phyloP scores from a whole-genome alignment of 169 alveolate genomes.

The Amoebophrya sp. region DNA sequence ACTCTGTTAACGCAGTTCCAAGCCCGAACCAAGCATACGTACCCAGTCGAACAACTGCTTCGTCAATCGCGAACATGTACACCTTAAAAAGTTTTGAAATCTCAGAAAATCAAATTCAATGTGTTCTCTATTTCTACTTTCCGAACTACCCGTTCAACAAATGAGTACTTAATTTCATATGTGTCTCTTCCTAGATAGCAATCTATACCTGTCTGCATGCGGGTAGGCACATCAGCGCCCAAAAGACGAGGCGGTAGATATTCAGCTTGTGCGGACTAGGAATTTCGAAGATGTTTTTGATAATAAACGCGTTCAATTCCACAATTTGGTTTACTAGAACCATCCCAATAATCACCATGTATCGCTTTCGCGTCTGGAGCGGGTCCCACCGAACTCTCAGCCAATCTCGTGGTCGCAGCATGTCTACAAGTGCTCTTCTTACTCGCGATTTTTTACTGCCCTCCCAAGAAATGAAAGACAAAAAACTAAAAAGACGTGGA shows the following conservation, averaged over 20 bases:
- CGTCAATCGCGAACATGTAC: background rate
- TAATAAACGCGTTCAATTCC: constrained; percentile 19
- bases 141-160: too few relatives aligned
- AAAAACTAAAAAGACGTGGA: too few relatives aligned
- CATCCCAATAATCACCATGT: constrained; percentile 16
- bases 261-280: constrained; percentile 27
- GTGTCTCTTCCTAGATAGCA: too few relatives aligned
- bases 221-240: background rate
- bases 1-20: background rate
- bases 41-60: background rate
- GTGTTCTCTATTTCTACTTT: too few relatives aligned
- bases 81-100: background rate
- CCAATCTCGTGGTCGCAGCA: too few relatives aligned
- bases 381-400: too few relatives aligned
- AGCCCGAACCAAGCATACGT: background rate
- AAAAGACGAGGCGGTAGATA: background rate
- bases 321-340: constrained; percentile 20
- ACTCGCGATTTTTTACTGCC: too few relatives aligned
- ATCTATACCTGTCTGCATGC: background rate
- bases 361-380: background rate
- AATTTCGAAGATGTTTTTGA: constrained; percentile 17
- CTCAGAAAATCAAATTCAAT: too few relatives aligned
- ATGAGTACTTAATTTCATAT: too few relatives aligned
- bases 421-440: too few relatives aligned
- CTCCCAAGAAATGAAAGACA: too few relatives aligned